Percentiles rank a stretch among this genome's conserved stretches.
Conservation (phyloP, 2,329 filamentous ascomycete genomes). For the Xylaria sp. region DNA sequence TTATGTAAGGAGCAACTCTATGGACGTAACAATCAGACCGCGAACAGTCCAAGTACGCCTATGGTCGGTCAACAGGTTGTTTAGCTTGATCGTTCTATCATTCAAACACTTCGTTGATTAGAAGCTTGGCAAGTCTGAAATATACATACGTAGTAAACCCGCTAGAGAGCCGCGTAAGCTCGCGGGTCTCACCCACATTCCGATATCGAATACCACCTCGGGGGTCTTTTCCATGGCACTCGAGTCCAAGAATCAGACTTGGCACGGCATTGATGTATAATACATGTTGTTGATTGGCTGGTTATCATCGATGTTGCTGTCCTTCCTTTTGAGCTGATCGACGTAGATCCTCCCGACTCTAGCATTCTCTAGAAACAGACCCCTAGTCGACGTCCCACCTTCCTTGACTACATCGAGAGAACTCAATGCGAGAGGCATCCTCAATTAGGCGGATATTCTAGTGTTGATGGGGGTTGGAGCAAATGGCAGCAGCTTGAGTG, state of each 20-base stretch:
- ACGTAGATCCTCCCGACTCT: conserved; percentile 10
- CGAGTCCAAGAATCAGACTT: conserved; percentile 4
- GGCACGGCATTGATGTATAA: conserved; percentile 24
- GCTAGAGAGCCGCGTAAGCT: conserved; percentile 29
- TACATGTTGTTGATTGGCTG: conserved; percentile 24
- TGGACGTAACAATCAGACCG: neutral
- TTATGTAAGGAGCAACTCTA: neutral
- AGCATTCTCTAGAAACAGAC: neutral
- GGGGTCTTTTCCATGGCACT: conserved; percentile 4
- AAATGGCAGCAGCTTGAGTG: neutral
- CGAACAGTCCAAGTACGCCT: neutral
- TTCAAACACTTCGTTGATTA: neutral
- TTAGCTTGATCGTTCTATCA: neutral
- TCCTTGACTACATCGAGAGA: conserved; percentile 9
- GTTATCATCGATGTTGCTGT: neutral
- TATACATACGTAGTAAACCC: conserved; percentile 6
- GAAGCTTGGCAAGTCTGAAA: conserved; percentile 19
- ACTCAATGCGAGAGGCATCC: conserved; percentile 6
- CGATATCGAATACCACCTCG: conserved; percentile 15
- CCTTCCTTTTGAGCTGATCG: conserved; percentile 14
- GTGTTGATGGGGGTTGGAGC: conserved; percentile 16
- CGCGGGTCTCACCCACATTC: conserved; percentile 25
- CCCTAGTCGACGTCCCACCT: conserved; percentile 15
- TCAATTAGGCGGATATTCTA: conserved; percentile 5
- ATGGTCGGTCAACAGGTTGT: neutral